Percentiles rank a stretch among this genome's conserved stretches.
Conservation (phyloP, 148 eudicot species). For the Rhododendron simsii region DNA sequence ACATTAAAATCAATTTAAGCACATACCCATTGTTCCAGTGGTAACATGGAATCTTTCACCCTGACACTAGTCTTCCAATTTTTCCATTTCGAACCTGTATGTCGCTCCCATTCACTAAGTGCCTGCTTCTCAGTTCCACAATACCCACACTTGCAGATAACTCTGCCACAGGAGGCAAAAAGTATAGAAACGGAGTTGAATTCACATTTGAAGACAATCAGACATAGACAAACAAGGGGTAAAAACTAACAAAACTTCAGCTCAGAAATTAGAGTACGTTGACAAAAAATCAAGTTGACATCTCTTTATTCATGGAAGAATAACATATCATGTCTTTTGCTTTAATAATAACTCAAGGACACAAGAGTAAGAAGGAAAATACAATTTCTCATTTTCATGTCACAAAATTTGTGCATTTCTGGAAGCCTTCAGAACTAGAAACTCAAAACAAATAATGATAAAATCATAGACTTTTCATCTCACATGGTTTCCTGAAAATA, state of each 20-base stretch:
- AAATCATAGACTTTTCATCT: neutral
- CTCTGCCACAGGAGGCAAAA: slow-evolving; percentile 31
- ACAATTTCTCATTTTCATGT: neutral
- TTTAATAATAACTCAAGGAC: neutral
- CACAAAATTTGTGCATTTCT: neutral
- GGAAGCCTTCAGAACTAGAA: neutral
- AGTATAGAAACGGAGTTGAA: neutral
- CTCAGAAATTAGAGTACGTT: neutral
- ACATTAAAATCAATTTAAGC: slow-evolving; percentile 12
- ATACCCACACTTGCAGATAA: slow-evolving; percentile 69
- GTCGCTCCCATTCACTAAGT: slow-evolving; percentile 83
- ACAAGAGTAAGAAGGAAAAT: neutral
- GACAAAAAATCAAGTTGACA: too few species aligned
- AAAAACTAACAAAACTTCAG: neutral
- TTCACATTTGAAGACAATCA: neutral
- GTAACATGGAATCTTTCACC: slow-evolving; percentile 63
- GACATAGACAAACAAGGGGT: neutral
- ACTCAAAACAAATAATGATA: neutral
- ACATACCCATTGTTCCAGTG: slow-evolving; percentile 84
- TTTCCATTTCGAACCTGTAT: slow-evolving; percentile 69
- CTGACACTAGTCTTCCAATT: slow-evolving; percentile 71
- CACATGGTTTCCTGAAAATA: neutral
- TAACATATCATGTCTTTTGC: neutral
- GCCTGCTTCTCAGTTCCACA: slow-evolving; percentile 65
- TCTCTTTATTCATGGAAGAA: neutral